Conservation (phyloP, 192 early-diverging fungal genomes). For the Backusella westeae region DNA sequence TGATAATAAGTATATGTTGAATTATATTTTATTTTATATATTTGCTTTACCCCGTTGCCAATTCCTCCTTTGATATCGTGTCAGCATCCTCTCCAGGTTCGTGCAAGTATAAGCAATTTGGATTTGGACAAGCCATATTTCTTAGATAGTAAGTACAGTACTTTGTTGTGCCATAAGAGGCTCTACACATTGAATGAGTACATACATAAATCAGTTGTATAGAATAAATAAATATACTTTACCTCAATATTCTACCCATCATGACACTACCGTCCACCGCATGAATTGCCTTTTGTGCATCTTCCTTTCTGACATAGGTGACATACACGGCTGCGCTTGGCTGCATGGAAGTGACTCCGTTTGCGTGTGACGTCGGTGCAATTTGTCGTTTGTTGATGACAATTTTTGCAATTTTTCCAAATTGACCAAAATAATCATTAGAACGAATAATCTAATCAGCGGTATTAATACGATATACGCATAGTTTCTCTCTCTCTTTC, state of each 20-base stretch:
- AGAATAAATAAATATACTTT: background rate
- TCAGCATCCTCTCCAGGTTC: conserved; percentile 93
- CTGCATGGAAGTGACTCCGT: conserved; percentile 35
- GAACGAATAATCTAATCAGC: conserved; percentile 64
- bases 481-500: conserved; percentile 40
- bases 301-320: conserved; percentile 87
- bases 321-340: conserved; percentile 85
- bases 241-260: conserved; percentile 85
- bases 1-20: background rate
- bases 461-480: conserved; percentile 18
- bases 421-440: conserved; percentile 97
- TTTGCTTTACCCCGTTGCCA: conserved; percentile 59
- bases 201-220: background rate
- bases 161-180: conserved; percentile 97
- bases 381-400: conserved; percentile 77
- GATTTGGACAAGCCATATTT: conserved; percentile 89
- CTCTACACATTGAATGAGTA: conserved; percentile 41
- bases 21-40: background rate
- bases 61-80: conserved; percentile 88
- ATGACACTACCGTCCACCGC: conserved; percentile 90
- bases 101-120: conserved; percentile 94
- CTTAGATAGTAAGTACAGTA: conserved; percentile 97
- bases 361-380: conserved; percentile 41
- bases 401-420: conserved; percentile 92
- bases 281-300: conserved; percentile 88